Evolutionary conservation across 768 basidiomycete species (phyloP).

Genomic region (Porphyrellus cyaneotinctus): DNA sequence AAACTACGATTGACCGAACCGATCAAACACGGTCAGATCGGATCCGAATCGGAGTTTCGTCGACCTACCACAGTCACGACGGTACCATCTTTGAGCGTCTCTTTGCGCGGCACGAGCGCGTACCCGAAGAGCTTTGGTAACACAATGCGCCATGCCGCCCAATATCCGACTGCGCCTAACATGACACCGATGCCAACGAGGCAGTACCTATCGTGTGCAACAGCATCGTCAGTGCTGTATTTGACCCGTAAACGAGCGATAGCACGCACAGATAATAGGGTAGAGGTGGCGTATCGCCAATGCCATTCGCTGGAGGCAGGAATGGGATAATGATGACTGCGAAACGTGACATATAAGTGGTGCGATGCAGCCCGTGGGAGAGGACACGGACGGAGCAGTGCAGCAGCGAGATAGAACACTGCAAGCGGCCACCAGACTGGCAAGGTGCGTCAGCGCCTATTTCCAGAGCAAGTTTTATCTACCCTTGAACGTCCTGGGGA

Average conservation of each 20-base stretch:
- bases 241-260: constrained; percentile 8
- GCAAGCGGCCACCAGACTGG: constrained; percentile 54
- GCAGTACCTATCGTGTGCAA: constrained; percentile 38
- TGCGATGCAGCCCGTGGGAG: constrained; percentile 2
- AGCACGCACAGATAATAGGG: constrained; percentile 48
- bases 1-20: too few species aligned
- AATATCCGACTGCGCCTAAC: constrained; percentile 45
- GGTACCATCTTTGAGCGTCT: constrained; percentile 47
- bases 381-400: constrained; percentile 43
- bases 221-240: constrained; percentile 16
- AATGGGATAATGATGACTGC: constrained; percentile 54
- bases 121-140: constrained; percentile 49
- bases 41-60: too few species aligned
- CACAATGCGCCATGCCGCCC: constrained; percentile 50
- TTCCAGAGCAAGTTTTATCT: not conserved
- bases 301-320: constrained; percentile 47
- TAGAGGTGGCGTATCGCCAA: constrained; percentile 57
- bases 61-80: constrained; percentile 47
- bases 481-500: constrained; percentile 53
- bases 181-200: constrained; percentile 50
- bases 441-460: constrained; percentile 1
- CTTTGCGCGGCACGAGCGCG: constrained; percentile 45
- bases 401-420: constrained; percentile 49
- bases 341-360: not conserved
- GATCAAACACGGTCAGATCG: too few species aligned